Conservation (phyloP, 2,329 filamentous ascomycete species). For the Colletotrichum plurivorum region DNA sequence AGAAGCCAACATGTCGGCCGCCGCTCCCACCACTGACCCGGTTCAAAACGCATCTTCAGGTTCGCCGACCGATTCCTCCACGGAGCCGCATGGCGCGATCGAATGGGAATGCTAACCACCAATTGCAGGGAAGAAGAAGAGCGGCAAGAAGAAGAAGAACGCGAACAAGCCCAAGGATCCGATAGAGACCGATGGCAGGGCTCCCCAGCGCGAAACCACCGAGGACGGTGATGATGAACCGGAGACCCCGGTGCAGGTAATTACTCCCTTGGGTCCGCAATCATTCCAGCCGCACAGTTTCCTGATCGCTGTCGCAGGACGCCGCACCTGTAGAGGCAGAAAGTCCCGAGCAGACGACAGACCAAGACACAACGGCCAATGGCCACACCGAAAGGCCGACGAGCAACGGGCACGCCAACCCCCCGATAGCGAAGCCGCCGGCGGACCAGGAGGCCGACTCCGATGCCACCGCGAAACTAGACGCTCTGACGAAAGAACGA, state of each 20-base stretch:
- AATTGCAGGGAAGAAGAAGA: slow-evolving; percentile 67
- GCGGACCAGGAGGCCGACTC: slow-evolving; percentile 45
- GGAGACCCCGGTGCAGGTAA: slow-evolving; percentile 54
- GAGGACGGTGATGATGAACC: slow-evolving; percentile 62
- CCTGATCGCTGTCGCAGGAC: slow-evolving; percentile 41
- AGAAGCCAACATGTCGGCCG: slow-evolving; percentile 47
- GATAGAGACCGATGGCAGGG: slow-evolving; percentile 51
- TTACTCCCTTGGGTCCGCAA: slow-evolving; percentile 20
- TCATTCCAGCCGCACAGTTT: slow-evolving; percentile 37
- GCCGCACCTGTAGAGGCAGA: slow-evolving; percentile 43
- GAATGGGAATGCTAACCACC: slow-evolving; percentile 19
- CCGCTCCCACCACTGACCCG: slow-evolving; percentile 44
- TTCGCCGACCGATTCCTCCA: slow-evolving; percentile 40
- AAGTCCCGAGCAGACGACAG: slow-evolving; percentile 43
- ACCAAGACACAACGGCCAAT: slow-evolving; percentile 44
- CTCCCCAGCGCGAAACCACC: slow-evolving; percentile 48
- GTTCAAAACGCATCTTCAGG: slow-evolving; percentile 48
- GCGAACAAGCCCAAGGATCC: slow-evolving; percentile 62
- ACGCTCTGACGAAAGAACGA: slow-evolving; percentile 85
- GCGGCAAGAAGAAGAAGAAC: slow-evolving; percentile 73
- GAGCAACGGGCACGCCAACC: slow-evolving; percentile 58
- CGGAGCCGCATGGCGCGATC: slow-evolving; percentile 11
- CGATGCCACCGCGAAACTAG: slow-evolving; percentile 69
- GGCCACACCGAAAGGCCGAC: slow-evolving; percentile 37
- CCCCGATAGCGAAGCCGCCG: slow-evolving; percentile 42